Conservation (phyloP, 345 rosid genomes). For the Bretschneidera sinensis region DNA sequence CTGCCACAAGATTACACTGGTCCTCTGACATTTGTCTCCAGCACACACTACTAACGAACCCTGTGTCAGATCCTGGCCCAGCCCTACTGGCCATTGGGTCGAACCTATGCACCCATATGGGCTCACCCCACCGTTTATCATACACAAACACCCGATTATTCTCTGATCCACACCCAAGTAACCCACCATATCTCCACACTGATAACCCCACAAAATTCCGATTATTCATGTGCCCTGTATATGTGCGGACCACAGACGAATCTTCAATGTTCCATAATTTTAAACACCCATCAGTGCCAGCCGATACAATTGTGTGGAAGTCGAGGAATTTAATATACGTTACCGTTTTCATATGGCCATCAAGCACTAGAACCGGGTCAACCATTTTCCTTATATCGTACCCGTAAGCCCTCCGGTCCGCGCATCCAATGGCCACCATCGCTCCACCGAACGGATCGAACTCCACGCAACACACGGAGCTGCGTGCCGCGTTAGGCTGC, state of each 20-base stretch:
- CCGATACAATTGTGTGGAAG: constrained; percentile 35
- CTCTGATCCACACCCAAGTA: constrained; percentile 82
- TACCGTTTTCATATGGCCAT: constrained; percentile 72
- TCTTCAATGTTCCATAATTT: constrained; percentile 52
- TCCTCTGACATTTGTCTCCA: constrained; percentile 74
- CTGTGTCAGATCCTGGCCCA: constrained; percentile 14
- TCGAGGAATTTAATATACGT: constrained; percentile 56
- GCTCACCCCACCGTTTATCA: constrained; percentile 74
- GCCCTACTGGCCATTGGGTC: constrained; percentile 22
- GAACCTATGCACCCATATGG: constrained; percentile 63
- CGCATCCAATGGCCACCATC: constrained; percentile 62
- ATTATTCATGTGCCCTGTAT: constrained; percentile 60
- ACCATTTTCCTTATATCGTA: constrained; percentile 55
- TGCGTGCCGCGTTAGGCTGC: constrained; percentile 41
- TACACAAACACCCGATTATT: constrained; percentile 65
- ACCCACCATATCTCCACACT: constrained; percentile 65
- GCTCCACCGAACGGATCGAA: constrained; percentile 59
- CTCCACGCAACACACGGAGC: constrained; percentile 72
- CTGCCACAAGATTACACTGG: constrained; percentile 58
- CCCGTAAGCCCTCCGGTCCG: constrained; percentile 60
- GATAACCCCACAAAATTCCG: constrained; percentile 83
- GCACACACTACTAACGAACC: constrained; percentile 76
- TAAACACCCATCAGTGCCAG: constrained; percentile 68
- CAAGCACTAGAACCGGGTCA: constrained; percentile 38
- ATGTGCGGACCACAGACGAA: constrained; percentile 40